Base-by-base conservation (phyloP, 495 filamentous ascomycete species). In the Aspergillus sclerotiicarbonarius region DNA sequence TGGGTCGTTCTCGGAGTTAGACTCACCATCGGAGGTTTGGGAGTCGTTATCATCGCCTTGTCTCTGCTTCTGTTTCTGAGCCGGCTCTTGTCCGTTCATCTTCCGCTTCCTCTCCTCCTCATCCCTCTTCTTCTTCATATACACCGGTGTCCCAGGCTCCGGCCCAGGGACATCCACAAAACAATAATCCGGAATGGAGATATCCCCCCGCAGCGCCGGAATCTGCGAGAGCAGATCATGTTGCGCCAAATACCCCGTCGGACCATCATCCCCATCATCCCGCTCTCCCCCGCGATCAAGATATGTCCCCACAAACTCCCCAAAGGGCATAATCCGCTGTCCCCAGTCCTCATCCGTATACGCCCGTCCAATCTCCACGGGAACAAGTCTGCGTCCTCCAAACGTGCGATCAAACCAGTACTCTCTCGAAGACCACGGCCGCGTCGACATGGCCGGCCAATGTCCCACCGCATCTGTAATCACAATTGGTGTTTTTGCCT, bases 271-370 rank as follows among this genome's bases (percentile, higher is more conserved):
- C 25, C 25, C 25, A 25, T 25, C 25, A 25, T 58, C 61, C 30
- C 70, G 54, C 8, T 56, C 57, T 2, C 53, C 54, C 0, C 58
- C 59, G 19, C 39, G 53, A 3, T 60, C 48, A 19, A 92, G 75
- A 62, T 86, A 85, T 12, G 68, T 63, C n/a, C 75, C 63, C 33
- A 95, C 66, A 62, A 97, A 96, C 10, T 90, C 79, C 43, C 74
- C 71, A 57, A 98, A 95, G 4, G 84, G 71, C 12, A 97, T 81
- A 33, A 98, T 86, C 56, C 81, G 81, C 67, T 99, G 94, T 0
- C 87, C 86, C 94, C 95, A 99, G 13, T 78, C 86, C 19, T 82
- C 83, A 58, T 94, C 90, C 8, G 91, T 92, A 62, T 99, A 99
- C 60, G 85, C 90, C 48, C 90, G 76, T 7, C 94, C 94, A n/a